Evolutionary conservation across 768 basidiomycete genomes (phyloP).

Genomic region (Termitomyces titanicus): DNA sequence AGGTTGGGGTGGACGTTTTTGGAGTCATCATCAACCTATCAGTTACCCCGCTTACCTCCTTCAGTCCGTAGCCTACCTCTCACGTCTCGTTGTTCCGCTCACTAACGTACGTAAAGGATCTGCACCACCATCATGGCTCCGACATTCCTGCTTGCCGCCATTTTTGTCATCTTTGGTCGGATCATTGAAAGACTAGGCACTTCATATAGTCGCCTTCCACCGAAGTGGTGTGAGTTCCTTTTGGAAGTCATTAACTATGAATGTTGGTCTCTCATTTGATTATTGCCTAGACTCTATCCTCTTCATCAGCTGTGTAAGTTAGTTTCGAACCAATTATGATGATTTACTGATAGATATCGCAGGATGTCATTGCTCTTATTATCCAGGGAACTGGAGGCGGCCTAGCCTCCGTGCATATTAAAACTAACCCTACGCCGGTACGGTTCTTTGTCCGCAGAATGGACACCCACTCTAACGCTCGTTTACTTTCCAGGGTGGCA

Average conservation of each 20-base stretch:
- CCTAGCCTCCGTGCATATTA: conserved; percentile 27
- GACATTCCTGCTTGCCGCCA: conserved; percentile 54
- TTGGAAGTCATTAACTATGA: neutral
- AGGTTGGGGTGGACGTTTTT: conserved; percentile 55
- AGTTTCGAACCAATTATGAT: neutral
- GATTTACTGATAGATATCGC: neutral
- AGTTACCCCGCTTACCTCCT: conserved; percentile 30
- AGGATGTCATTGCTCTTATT: conserved; percentile 58
- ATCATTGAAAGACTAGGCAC: conserved; percentile 42
- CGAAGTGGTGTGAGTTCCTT: conserved; percentile 32
- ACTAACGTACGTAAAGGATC: conserved; percentile 23
- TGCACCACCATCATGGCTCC: conserved; percentile 48
- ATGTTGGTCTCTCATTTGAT: neutral
- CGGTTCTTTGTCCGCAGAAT: neutral
- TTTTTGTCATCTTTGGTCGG: conserved; percentile 49
- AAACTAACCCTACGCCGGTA: conserved; percentile 16
- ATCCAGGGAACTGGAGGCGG: conserved; percentile 66
- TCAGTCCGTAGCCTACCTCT: conserved; percentile 27
- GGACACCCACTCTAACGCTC: no score
- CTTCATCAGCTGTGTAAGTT: conserved; percentile 33
- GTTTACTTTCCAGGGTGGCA: conserved; percentile 17
- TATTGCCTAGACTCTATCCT: conserved; percentile 31
- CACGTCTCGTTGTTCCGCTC: neutral
- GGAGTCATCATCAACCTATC: conserved; percentile 36
- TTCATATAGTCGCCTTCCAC: conserved; percentile 45